Evolutionary conservation across 2,329 filamentous ascomycete species (phyloP), one percentile per base, ranked within the genome.

Genomic region (Bipolaris victoriae): DNA sequence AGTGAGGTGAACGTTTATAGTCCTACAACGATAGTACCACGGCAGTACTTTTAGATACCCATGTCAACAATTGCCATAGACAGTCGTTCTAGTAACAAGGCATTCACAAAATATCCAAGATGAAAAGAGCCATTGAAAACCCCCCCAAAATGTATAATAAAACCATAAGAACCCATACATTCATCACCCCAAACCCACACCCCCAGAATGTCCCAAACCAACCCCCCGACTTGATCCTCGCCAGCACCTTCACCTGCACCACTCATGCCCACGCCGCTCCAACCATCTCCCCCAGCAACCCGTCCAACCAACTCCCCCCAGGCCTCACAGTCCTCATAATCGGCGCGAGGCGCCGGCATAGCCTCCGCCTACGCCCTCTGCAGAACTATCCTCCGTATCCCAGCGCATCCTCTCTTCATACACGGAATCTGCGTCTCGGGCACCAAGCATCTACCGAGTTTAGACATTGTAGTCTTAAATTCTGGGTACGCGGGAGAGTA

Each of bases 391-490:
- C 7, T 40, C 39, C 7, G 67, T 72, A 2, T 55, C 59, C 26
- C 43, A 66, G 18, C 36, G 49, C 18, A 56, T 51, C 11, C 33
- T 35, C 4, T 35, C 33, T 15, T 35, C 11, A 13, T 35, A 3
- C 15, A 13, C 33, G 5, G 3, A 11, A 15, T 15, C 33, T 5
- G 15, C 11, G 1, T 15, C 33, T 6, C 58, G 18, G 26, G 55
- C 15, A 29, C 67, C 0, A 57, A 62, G 4, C 52, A 51, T 61
- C 1, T 10, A 7, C 52, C 70, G 16, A 65, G 66, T 20, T 65
- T 80, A 3, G 76, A 80, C 54, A 59, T 79, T 41, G 50, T 79
- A 2, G 64, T 78, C 45, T 68, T 72, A 43, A 79, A 20, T 3
- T 20, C 20, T 20, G 20, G 20, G 20, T 20, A 20, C 20, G 20